Base-by-base conservation (phyloP, 352 stramenopile species). In the Phytopythium vexans region DNA sequence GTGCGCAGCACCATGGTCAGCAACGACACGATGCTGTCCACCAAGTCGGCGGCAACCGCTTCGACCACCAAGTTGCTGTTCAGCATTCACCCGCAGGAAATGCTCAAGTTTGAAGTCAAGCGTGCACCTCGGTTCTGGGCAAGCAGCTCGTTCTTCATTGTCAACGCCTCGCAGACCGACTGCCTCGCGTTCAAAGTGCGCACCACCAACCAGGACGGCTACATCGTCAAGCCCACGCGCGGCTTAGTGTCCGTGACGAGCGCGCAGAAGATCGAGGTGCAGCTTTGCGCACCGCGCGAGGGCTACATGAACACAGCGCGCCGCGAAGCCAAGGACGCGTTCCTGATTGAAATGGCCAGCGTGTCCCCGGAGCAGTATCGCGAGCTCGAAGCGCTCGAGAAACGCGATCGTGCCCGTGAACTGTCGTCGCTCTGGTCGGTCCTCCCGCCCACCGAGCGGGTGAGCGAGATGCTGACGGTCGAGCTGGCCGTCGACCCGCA, bases 141-240 rank as follows among this genome's bases (percentile, higher is more conserved):
- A 40, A 53, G 42, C 16, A 69, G 60, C 37, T 77, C 75, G 31
- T 73, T 88, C 12, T 88, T 81, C 52, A 66, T 92, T 31, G 73
- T 82, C 3, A 92, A 92, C 50, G 62, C 59, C 5, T 77, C 77
- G 33, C 71, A 70, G 12, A 60, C 52, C 10, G 60, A 74, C 33
- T 83, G 77, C 21, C 62, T 93, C 3, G 68, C 62, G 9, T 93
- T 89, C 49, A 91, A 89, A 52, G 68, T 93, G 54, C 87, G 86
- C 58, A 93, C 80, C 14, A 89, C 82, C 7, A 89, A 93, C 62
- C 77, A 86, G 43, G 71, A 66, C 3, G 80, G 76, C 3, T 93
- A 93, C 52, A 79, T 80, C 31, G 78, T 93, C 9, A 83, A 90
- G 47, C 82, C 82, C n/a, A 79, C 66, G 31, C 66, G 73, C 41